Percentiles rank a stretch among this genome's conserved stretches.
phyloP scores from a whole-genome alignment of 352 stramenopile genomes.

The Globisporangium paroecandrum region DNA sequence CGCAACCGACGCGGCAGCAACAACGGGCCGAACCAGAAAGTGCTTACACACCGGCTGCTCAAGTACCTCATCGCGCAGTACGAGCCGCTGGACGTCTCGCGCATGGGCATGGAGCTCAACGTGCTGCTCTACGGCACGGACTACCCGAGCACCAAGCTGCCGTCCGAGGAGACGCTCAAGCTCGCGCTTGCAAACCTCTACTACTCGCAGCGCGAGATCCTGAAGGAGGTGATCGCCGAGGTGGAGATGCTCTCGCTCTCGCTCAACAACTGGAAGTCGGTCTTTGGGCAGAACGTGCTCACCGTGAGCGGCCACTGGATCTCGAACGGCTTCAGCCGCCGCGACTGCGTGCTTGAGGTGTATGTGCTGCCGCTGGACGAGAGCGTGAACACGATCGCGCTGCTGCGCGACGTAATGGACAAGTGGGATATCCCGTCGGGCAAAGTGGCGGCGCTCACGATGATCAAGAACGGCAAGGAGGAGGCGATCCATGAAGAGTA shows the following conservation, averaged over 20 bases:
- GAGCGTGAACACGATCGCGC: constrained; percentile 69
- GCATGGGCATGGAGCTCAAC: constrained; percentile 60
- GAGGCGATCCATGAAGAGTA: constrained; percentile 74
- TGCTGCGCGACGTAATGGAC: constrained; percentile 77
- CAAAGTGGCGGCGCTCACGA: constrained; percentile 71
- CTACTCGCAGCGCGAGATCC: constrained; percentile 76
- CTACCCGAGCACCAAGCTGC: constrained; percentile 40
- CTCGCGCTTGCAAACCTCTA: constrained; percentile 68
- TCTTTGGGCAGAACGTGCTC: constrained; percentile 76
- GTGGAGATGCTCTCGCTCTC: constrained; percentile 73
- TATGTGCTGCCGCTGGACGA: constrained; percentile 76
- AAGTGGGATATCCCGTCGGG: constrained; percentile 76
- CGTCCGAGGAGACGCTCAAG: constrained; percentile 69
- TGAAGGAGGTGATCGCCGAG: constrained; percentile 75
- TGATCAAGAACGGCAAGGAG: constrained; percentile 41
- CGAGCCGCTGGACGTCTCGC: constrained; percentile 63
- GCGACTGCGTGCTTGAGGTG: constrained; percentile 74
- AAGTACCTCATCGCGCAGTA: constrained; percentile 80
- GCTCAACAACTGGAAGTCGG: constrained; percentile 79
- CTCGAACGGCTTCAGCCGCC: constrained; percentile 63
- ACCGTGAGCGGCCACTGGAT: constrained; percentile 80
- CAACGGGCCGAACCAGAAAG: constrained; percentile 43
- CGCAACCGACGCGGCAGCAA: constrained; percentile 20
- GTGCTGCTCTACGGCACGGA: constrained; percentile 53
- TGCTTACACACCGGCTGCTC: constrained; percentile 65